Evolutionary conservation across 805 yeast genomes (phyloP).

Genomic region (Schwanniomyces yamadae): DNA sequence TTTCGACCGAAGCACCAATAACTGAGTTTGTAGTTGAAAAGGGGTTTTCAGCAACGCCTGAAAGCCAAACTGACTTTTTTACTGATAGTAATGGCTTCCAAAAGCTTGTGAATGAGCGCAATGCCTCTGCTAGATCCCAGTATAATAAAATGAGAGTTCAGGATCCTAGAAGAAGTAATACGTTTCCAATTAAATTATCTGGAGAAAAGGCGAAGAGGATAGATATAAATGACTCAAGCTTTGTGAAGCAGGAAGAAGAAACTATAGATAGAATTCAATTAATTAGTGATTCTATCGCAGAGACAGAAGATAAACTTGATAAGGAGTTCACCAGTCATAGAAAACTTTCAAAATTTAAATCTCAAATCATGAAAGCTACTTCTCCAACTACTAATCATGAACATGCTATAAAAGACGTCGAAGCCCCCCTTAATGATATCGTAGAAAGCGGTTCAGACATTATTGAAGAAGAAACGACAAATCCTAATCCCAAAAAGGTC

Average conservation of each 20-base stretch:
- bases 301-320: slow-evolving; percentile 11
- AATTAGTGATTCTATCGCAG: slow-evolving; percentile 13
- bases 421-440: slow-evolving; percentile 5
- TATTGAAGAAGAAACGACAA: slow-evolving; percentile 9
- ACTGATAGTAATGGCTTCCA: no score
- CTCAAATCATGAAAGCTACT: no score
- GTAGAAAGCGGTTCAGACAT: slow-evolving; percentile 7
- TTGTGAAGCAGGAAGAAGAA: slow-evolving; percentile 4
- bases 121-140: no score
- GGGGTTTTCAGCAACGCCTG: no score
- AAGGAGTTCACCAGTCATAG: neutral
- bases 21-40: slow-evolving; percentile 13
- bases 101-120: no score
- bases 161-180: neutral
- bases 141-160: slow-evolving; percentile 13
- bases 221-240: slow-evolving; percentile 1
- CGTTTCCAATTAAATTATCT: neutral
- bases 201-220: neutral
- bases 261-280: slow-evolving; percentile 11
- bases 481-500: slow-evolving; percentile 50
- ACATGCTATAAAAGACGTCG: neutral
- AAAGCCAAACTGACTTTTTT: no score
- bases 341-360: slow-evolving; percentile 12
- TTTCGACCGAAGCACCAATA: slow-evolving; percentile 5
- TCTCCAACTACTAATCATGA: no score